Evolutionary conservation across 345 rosid species (phyloP).

Genomic region (Salix arbutifolia): DNA sequence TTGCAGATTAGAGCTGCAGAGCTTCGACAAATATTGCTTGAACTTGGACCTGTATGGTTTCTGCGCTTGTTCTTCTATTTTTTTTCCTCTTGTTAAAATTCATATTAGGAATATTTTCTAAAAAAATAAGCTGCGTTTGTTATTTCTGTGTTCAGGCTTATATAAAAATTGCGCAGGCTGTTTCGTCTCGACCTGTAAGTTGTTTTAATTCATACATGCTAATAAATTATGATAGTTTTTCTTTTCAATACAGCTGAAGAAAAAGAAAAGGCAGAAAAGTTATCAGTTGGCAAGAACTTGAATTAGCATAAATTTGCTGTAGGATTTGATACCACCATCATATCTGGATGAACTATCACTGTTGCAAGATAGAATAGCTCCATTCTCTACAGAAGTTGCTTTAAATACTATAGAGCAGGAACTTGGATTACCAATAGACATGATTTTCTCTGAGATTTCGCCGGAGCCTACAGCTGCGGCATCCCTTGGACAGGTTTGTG

Average conservation of each 20-base stretch:
- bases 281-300: not conserved
- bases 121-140: not conserved
- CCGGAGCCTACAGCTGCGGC: constrained; percentile 92
- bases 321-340: constrained; percentile 87
- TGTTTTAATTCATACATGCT: not conserved
- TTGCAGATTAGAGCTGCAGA: constrained; percentile 84
- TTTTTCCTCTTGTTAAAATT: not conserved
- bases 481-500: constrained; percentile 81
- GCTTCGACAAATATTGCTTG: constrained; percentile 71
- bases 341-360: constrained; percentile 83
- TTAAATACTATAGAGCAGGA: constrained; percentile 68
- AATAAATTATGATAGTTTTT: not conserved
- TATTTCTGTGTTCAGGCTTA: constrained; percentile 60
- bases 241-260: not conserved
- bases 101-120: not conserved
- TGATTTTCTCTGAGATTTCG: constrained; percentile 80
- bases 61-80: not conserved
- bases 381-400: constrained; percentile 85
- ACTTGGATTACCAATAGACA: constrained; percentile 63
- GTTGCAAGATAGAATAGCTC: constrained; percentile 84
- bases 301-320: constrained; percentile 4
- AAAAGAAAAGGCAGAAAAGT: not conserved
- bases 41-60: constrained; percentile 79
- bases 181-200: constrained; percentile 89
- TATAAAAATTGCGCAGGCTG: constrained; percentile 86